Evolutionary conservation across 345 rosid species (phyloP), one percentile per base, ranked within the genome.

Genomic region (Corchorus capsularis): DNA sequence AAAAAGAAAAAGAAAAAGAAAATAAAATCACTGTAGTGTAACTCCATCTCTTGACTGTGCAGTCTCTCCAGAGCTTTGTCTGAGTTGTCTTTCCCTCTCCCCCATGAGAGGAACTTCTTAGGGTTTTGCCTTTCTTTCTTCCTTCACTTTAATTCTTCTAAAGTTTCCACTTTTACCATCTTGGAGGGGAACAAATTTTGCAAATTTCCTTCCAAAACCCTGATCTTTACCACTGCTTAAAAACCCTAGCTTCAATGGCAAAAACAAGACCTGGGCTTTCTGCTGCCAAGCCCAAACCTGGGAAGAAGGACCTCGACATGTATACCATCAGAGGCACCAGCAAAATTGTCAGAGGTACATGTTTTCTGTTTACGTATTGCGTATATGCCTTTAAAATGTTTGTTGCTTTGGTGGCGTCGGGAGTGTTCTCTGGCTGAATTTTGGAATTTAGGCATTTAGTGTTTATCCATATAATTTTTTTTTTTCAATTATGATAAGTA

Each of bases 201-300:
- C 12, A 4, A 11, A 57, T 59, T 22, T 35, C 67, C 52, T 45
- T 39, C 19, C n/a, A 63, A 74, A 73, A 22, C 55, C 63, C 46
- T 56, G 68, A 43, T 41, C 74, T 56, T 27, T 12, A 13, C 17
- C 60, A 4, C 6, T 45, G 41, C 71, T 41, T 39, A 32, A 72
- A 54, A 76, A 63, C 62, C 82, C 65, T 43, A 84, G 72, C 74
- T 62, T 57, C 75, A 47, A 94, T 94, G 98, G 97, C 97, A 61
- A 94, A 87, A 80, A 92, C 96, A 77, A 85, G 94, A 84, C 93
- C 92, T 2, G 91, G 91, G 71, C 75, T 88, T 34, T 64, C 82
- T 57, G 69, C 86, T 41, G 60, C 88, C 75, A 83, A 79, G 83
- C 82, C 80, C 73, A 91, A 86, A 73, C 53, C 81, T 5, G 84